phyloP scores from a whole-genome alignment of 164 flowering plant genomes.

The Litsea cubeba region DNA sequence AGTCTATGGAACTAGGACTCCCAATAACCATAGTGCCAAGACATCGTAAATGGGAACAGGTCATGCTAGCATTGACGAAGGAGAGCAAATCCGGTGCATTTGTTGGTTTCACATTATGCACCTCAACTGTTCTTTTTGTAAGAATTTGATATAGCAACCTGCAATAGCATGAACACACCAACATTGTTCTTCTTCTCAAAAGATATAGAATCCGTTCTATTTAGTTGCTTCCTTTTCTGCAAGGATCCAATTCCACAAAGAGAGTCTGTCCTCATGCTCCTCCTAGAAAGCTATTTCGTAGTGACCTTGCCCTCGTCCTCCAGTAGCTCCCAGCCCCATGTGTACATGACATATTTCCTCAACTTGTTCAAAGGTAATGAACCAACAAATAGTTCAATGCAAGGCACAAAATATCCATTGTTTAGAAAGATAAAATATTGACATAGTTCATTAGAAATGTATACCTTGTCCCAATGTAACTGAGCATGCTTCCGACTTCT shows the following conservation, averaged over 20 bases:
- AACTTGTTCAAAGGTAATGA: slow-evolving; percentile 36
- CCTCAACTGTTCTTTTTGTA: slow-evolving; percentile 68
- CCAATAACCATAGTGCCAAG: slow-evolving; percentile 61
- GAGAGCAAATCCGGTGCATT: slow-evolving; percentile 73
- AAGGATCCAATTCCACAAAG: slow-evolving; percentile 29
- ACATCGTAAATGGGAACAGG: slow-evolving; percentile 70
- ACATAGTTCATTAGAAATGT: too few species aligned
- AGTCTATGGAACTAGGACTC: slow-evolving; percentile 46
- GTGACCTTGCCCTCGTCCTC: slow-evolving; percentile 27
- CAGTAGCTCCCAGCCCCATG: slow-evolving; percentile 52
- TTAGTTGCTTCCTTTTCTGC: slow-evolving; percentile 25
- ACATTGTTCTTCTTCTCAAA: slow-evolving; percentile 23
- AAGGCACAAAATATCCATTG: not conserved
- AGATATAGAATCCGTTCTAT: slow-evolving; percentile 27
- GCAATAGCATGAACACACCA: slow-evolving; percentile 26
- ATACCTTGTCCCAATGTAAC: too few species aligned
- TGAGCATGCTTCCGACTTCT: too few species aligned
- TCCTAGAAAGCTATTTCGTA: slow-evolving; percentile 25
- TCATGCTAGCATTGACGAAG: slow-evolving; percentile 74
- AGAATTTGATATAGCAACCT: slow-evolving; percentile 90
- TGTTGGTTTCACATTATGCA: slow-evolving; percentile 70
- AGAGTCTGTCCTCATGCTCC: slow-evolving; percentile 23
- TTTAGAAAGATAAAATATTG: too few species aligned
- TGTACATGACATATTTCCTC: slow-evolving; percentile 86
- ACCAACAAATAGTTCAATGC: slow-evolving; percentile 14